Conservation (phyloP, 306 rosid genomes). For the Trifolium pratense region DNA sequence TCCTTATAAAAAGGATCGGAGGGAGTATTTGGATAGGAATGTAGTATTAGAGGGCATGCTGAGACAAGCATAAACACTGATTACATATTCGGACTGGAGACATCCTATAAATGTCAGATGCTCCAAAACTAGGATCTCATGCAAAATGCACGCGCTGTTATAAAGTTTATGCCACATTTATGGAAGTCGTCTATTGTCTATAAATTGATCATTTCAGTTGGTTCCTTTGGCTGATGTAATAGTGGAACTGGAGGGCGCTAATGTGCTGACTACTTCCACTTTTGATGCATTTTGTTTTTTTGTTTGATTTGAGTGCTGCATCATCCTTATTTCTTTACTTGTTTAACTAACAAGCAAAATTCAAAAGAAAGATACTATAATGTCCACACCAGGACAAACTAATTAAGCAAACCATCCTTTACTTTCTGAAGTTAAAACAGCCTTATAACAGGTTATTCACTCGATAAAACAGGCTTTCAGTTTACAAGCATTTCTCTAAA, state of each 20-base stretch:
- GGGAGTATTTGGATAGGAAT: constrained; percentile 1
- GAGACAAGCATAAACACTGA: not conserved
- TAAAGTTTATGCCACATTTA: constrained; percentile 1
- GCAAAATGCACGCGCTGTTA: not conserved
- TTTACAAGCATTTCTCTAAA: constrained; percentile 25
- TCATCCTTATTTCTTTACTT: constrained; percentile 18
- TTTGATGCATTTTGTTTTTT: not conserved
- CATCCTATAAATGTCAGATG: not conserved
- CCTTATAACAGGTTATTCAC: constrained; percentile 4
- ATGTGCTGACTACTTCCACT: not conserved
- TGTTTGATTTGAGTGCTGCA: not conserved
- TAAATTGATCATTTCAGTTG: constrained; percentile 7
- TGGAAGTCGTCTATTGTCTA: constrained; percentile 1
- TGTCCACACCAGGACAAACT: not conserved
- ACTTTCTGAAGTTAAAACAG: constrained; percentile 14
- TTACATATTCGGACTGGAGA: not conserved
- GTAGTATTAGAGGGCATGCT: not conserved
- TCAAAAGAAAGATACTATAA: constrained; percentile 9
- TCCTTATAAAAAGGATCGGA: too few relatives aligned
- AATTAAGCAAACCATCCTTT: not conserved
- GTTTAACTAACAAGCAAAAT: not conserved
- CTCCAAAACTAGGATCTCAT: not conserved
- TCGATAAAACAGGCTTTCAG: not conserved
- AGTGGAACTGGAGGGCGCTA: not conserved
- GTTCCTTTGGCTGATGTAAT: not conserved